Evolutionary conservation across 2,329 filamentous ascomycete species (phyloP).

Genomic region (Plenodomus lindquistii): DNA sequence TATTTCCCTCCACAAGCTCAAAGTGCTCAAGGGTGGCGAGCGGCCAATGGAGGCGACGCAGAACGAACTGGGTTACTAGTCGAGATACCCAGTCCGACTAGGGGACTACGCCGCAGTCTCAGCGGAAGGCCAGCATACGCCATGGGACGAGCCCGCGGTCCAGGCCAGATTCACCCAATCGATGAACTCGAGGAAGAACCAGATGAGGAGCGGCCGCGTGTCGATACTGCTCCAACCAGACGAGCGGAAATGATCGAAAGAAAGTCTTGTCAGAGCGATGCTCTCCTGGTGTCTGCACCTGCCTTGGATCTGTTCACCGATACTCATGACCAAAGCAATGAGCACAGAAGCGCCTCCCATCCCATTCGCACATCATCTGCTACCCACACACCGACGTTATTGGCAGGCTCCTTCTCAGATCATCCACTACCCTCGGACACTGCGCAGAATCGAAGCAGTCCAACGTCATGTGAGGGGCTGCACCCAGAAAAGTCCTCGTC

Average conservation of each 20-base stretch:
- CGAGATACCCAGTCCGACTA: slow-evolving; percentile 54
- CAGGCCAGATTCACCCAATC: slow-evolving; percentile 64
- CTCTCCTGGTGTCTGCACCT: slow-evolving; percentile 36
- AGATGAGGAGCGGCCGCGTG: slow-evolving; percentile 20
- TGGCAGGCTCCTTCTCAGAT: background rate
- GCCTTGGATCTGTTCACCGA: slow-evolving; percentile 50
- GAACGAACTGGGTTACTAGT: slow-evolving; percentile 53
- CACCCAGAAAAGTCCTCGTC: slow-evolving; percentile 54
- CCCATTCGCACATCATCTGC: slow-evolving; percentile 26
- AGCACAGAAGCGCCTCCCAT: slow-evolving; percentile 26
- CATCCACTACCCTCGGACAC: slow-evolving; percentile 2
- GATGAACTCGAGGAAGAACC: slow-evolving; percentile 63
- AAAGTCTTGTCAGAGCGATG: slow-evolving; percentile 15
- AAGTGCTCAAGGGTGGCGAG: slow-evolving; percentile 39
- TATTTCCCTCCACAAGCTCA: slow-evolving; percentile 28
- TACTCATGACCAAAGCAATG: slow-evolving; percentile 32
- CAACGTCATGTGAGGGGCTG: slow-evolving; percentile 37
- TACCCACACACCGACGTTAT: slow-evolving; percentile 8
- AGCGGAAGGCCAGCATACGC: slow-evolving; percentile 49
- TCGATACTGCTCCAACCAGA: slow-evolving; percentile 15
- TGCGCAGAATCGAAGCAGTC: slow-evolving; percentile 14
- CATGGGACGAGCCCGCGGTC: slow-evolving; percentile 54
- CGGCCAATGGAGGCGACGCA: slow-evolving; percentile 38
- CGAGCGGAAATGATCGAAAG: slow-evolving; percentile 33
- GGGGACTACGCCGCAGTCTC: slow-evolving; percentile 50